Conservation (phyloP, 495 filamentous ascomycete species). For the Penicillium soppii region DNA sequence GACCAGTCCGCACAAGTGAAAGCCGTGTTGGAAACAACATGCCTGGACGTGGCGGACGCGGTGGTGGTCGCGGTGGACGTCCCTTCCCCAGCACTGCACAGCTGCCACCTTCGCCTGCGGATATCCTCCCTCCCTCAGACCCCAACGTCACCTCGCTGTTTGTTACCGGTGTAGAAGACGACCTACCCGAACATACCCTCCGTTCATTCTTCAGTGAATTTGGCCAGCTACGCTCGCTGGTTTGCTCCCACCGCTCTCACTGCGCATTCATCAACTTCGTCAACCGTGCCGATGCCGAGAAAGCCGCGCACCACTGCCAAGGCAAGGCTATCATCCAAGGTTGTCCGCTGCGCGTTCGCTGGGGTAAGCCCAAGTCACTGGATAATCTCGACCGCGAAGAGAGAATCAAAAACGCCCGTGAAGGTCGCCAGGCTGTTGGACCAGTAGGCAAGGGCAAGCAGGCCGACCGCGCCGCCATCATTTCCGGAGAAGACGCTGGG, state of each 20-base stretch:
- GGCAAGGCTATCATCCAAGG: constrained; percentile 81
- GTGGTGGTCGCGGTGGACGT: constrained; percentile 55
- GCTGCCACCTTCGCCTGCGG: constrained; percentile 73
- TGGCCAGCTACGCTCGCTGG: constrained; percentile 81
- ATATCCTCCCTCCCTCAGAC: constrained; percentile 82
- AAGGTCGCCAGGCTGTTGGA: constrained; percentile 58
- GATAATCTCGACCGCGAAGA: constrained; percentile 86
- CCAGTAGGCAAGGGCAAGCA: constrained; percentile 30
- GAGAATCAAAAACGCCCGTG: constrained; percentile 69
- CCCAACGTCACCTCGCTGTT: constrained; percentile 86
- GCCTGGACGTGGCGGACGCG: constrained; percentile 40
- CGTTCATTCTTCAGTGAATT: constrained; percentile 87
- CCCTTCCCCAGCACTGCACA: constrained; percentile 69
- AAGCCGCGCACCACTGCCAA: constrained; percentile 78
- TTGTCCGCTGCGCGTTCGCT: constrained; percentile 83
- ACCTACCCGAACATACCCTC: constrained; percentile 86
- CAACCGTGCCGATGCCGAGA: constrained; percentile 77
- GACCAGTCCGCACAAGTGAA: constrained; percentile 68
- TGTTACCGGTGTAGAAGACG: constrained; percentile 92
- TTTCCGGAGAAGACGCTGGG: constrained; percentile 27
- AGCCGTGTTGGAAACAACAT: constrained; percentile 36
- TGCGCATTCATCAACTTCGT: constrained; percentile 95
- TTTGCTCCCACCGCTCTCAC: constrained; percentile 95
- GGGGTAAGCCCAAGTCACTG: constrained; percentile 87
- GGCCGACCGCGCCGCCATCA: constrained; percentile 32